phyloP scores from a whole-genome alignment of 441 rosid species.

The Bruguiera hainesii region DNA sequence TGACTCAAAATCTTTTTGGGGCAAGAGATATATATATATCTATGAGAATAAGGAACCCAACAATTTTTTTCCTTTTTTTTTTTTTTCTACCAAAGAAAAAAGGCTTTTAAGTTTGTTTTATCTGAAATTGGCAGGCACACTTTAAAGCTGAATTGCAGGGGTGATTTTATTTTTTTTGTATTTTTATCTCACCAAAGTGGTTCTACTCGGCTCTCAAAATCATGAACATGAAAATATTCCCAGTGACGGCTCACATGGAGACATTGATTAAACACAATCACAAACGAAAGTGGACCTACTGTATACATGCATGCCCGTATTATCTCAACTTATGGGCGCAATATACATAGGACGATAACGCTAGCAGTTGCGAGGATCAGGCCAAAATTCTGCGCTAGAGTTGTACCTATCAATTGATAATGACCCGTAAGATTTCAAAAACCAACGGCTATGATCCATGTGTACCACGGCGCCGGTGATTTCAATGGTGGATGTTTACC shows the following conservation, averaged over 20 bases:
- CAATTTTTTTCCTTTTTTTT: background rate
- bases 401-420: conserved; percentile 34
- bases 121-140: background rate
- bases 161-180: conserved; percentile 1
- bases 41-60: conserved; percentile 1
- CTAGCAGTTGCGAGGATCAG: conserved; percentile 15
- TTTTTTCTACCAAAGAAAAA: background rate
- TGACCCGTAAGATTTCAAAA: conserved; percentile 46
- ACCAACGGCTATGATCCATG: conserved; percentile 41
- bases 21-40: background rate
- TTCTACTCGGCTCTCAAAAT: conserved; percentile 6
- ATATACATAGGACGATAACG: conserved; percentile 10
- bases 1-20: conserved; percentile 2
- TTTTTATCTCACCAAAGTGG: background rate
- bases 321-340: background rate
- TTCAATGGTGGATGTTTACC: conserved; percentile 19
- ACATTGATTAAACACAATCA: too few species aligned
- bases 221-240: background rate
- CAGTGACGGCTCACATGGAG: too few species aligned
- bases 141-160: conserved; percentile 23
- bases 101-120: conserved; percentile 18
- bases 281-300: background rate
- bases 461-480: background rate
- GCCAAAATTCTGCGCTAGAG: conserved; percentile 40
- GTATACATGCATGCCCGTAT: background rate